Base-by-base conservation (phyloP, 306 rosid species). In the Gastrolobium bilobum region DNA sequence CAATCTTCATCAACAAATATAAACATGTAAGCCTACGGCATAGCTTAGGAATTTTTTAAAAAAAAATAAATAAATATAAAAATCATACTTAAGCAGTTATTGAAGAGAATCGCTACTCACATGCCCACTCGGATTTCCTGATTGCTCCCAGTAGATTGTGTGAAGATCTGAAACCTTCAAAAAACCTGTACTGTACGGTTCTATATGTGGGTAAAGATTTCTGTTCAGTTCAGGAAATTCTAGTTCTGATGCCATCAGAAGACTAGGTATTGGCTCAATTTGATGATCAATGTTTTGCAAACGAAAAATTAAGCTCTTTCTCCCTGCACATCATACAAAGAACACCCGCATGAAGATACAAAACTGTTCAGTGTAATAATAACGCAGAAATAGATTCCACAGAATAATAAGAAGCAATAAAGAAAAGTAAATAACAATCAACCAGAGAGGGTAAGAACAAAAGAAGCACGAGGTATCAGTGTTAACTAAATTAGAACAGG, bases 91-190 rank as follows among this genome's bases (percentile, higher is more conserved):
- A 59, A 44, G 59, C 44, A 75, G 57, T 47, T 73, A 54, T 26
- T 2, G 40, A 40, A n/a, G 63, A 20, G 4, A 71, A 71, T 79
- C 4, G 56, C 31, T 75, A 88, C 99, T 88, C 78, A 94, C 97
- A 87, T 94, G 93, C 20, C 97, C 99, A 78, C 52, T 38, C 0
- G 97, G 94, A 79, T 91, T 92, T 63, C 99, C 97, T 29, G 97
- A 94, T 83, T 92, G 95, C 86, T 94, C 99, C 97, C 97, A 94
- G 44, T 89, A 92, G 82, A 94, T 86, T 4, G 89, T 73, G 62
- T 92, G 97, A 82, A 89, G 70, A 84, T 94, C 94, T 2, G 97
- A 91, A 76, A 95, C 98, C 85, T 91, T 92, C 76, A 95, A 81
- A 75, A 75, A 71, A 10, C 97, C 99, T 0, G 92, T 78, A 64